Base-by-base conservation (phyloP, 257 asterid species). In the Handroanthus guayacan region DNA sequence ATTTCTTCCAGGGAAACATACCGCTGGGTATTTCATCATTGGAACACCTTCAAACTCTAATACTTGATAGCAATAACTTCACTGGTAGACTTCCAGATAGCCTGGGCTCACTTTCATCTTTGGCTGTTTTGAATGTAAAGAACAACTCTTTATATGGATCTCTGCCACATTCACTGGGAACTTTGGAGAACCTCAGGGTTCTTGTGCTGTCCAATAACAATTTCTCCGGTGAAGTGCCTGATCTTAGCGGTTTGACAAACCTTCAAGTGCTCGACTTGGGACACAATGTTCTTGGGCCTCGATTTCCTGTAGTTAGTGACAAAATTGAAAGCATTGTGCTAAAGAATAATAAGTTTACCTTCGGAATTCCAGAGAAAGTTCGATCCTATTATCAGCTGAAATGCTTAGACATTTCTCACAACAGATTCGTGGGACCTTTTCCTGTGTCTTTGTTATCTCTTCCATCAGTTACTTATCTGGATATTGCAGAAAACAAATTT, bases 351-450 rank as follows among this genome's bases (percentile, higher is more conserved):
- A 87, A 71, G 11, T 92, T 94, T 76, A 72, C 89, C 44, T 84
- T 83, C 14, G 85, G 91, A 37, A 82, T 94, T 44, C 95, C 98
- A 4, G 95, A 80, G 18, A 71, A 78, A 72, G 88, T 92, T 41
- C 84, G 75, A 47, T 88, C 96, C 7, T 90, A 74, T 79, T 67
- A 87, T 78, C 95, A 83, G 78, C 90, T 94, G 47, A 81, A 88
- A 58, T 64, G 61, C 62, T 72, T 94, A 0, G 97, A 92, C 63
- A 78, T 94, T 68, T 87, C 99, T 5, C 82, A 82, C 60, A 94
- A 94, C 88, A 86, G 85, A 75, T 86, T 92, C 68, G 86, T 94
- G 47, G 98, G 96, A 20, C 99, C 96, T 3, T 89, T 94, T 75
- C 97, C 91, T 4, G 47, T 92, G 7, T 86, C 88, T 41, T 38